phyloP scores from a whole-genome alignment of 192 early-diverging fungal genomes.

The Backusella westeae region DNA sequence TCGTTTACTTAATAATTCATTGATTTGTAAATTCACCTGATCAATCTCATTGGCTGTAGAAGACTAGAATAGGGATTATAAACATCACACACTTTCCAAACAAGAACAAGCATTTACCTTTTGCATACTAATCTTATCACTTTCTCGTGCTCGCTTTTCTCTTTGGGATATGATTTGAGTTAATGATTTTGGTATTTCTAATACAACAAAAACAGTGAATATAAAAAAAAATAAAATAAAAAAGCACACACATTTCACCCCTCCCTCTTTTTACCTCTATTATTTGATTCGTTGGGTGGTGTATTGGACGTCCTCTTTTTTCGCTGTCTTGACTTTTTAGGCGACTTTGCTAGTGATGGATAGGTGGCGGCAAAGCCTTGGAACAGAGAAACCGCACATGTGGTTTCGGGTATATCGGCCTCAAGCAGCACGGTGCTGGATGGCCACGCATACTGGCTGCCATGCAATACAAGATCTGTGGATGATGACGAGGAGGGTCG shows the following conservation, averaged over 20 bases:
- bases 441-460: conserved; percentile 20
- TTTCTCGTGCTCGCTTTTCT: conserved; percentile 49
- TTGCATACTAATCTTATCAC: conserved; percentile 47
- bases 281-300: background rate
- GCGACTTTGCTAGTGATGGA: conserved; percentile 32
- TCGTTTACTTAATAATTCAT: conserved; percentile 41
- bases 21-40: conserved; percentile 48
- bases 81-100: background rate
- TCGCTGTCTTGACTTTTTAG: conserved; percentile 12
- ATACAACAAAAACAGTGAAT: background rate
- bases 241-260: too few species aligned
- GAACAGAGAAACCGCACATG: conserved; percentile 49
- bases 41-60: conserved; percentile 41
- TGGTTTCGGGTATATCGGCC: conserved; percentile 54
- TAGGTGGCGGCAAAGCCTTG: conserved; percentile 55
- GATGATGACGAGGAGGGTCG: background rate
- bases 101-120: conserved; percentile 32
- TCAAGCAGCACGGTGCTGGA: conserved; percentile 38
- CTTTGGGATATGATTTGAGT: conserved; percentile 47
- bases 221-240: background rate
- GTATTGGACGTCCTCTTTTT: conserved; percentile 13
- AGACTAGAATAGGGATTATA: conserved; percentile 26
- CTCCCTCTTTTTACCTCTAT: background rate
- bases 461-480: conserved; percentile 16
- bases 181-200: conserved; percentile 25